A percentile compares a stretch with the other conserved stretches of the same genome.
These are phyloP conservation scores for Penicillium waksmanii DNA, from an alignment of 495 filamentous ascomycete genomes.

Conservation along the genomic window DNA sequence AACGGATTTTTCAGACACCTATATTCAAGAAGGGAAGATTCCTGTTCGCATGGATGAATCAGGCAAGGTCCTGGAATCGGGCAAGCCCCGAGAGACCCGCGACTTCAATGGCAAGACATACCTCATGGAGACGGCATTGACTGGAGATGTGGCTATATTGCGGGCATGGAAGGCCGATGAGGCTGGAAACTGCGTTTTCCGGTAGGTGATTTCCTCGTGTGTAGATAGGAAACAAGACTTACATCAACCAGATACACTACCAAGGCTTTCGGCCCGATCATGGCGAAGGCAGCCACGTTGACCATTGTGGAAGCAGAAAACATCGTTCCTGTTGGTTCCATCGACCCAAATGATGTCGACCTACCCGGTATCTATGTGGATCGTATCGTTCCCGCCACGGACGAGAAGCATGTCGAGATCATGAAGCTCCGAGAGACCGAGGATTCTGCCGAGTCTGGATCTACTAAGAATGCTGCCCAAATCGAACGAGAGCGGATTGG, in stretches of 20 bases:
- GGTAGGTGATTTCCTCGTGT: constrained; percentile 67
- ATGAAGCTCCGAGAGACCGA: constrained; percentile 68
- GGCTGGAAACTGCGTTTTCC: constrained; percentile 88
- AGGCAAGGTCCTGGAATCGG: constrained; percentile 71
- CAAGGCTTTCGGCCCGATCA: constrained; percentile 76
- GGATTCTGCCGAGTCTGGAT: constrained; percentile 45
- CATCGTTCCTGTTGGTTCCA: constrained; percentile 82
- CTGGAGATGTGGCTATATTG: constrained; percentile 85
- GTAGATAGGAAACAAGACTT: constrained; percentile 21
- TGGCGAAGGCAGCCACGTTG: constrained; percentile 83
- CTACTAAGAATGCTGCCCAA: constrained; percentile 64
- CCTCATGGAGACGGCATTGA: constrained; percentile 81
- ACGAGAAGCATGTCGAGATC: constrained; percentile 80
- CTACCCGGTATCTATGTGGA: constrained; percentile 90
- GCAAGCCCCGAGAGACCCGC: constrained; percentile 77
- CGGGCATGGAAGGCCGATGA: constrained; percentile 87
- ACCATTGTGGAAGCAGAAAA: constrained; percentile 94
- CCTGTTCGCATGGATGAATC: constrained; percentile 75
- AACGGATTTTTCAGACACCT: constrained; percentile 50
- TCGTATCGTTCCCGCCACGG: constrained; percentile 76
- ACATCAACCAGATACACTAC: constrained; percentile 46
- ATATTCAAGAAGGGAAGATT: constrained; percentile 82
- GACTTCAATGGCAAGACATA: constrained; percentile 85
- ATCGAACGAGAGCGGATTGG: constrained; percentile 81
- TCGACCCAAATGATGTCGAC: constrained; percentile 78